Percentiles rank a stretch among this genome's conserved stretches.
phyloP scores from a whole-genome alignment of 176 grass and related monocot genomes.

The Typha latifolia region DNA sequence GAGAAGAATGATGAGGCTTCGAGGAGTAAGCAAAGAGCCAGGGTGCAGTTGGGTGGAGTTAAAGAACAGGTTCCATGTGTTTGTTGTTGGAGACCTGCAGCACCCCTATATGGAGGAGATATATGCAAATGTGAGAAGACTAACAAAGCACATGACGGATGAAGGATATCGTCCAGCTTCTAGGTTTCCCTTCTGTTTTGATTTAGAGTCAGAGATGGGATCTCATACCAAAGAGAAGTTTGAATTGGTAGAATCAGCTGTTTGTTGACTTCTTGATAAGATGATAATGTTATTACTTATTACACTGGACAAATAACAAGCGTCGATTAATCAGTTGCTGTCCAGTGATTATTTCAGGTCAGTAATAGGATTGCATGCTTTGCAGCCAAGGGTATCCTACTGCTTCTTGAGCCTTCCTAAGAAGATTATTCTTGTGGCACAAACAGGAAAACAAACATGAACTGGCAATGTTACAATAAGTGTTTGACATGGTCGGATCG shows the following conservation, averaged over 20 bases:
- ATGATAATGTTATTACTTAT: not conserved
- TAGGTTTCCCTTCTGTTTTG: not conserved
- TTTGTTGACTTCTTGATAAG: slow-evolving; percentile 13
- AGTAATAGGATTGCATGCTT: not conserved
- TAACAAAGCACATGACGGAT: slow-evolving; percentile 58
- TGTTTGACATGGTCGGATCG: not conserved
- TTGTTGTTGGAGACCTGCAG: slow-evolving; percentile 57
- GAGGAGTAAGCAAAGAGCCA: slow-evolving; percentile 59
- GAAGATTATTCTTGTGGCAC: not conserved
- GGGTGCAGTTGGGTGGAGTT: slow-evolving; percentile 76
- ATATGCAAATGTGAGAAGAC: slow-evolving; percentile 42
- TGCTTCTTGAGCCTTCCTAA: not conserved
- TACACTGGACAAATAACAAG: not conserved
- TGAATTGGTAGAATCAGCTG: slow-evolving; percentile 17
- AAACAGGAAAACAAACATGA: not conserved
- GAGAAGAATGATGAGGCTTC: slow-evolving; percentile 48
- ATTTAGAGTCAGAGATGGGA: slow-evolving; percentile 6
- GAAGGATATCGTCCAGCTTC: slow-evolving; percentile 39
- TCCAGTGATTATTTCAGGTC: not conserved
- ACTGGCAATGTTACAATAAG: not conserved
- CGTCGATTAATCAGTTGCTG: not conserved
- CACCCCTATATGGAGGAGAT: slow-evolving; percentile 47
- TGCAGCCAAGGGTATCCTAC: not conserved
- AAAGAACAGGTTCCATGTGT: slow-evolving; percentile 53
- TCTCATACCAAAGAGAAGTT: slow-evolving; percentile 25